phyloP scores from a whole-genome alignment of 129 eudicot genomes.

The Lactuca saligna region DNA sequence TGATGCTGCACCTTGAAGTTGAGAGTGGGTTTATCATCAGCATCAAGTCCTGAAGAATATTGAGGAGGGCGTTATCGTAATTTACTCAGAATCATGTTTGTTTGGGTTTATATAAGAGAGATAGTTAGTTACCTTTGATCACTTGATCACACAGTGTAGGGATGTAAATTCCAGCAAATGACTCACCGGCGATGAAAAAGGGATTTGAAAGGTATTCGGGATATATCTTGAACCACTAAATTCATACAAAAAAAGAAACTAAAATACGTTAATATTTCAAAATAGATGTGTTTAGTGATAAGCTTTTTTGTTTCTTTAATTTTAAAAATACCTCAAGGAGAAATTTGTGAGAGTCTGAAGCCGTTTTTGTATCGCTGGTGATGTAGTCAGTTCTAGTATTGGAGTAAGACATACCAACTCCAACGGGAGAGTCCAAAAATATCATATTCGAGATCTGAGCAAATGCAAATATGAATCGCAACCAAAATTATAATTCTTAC shows the following conservation, averaged over 20 bases:
- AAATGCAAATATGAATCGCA: not conserved
- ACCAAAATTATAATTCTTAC: too few relatives aligned
- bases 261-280: not conserved
- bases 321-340: slow-evolving; percentile 74
- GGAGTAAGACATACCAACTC: slow-evolving; percentile 92
- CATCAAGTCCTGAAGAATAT: slow-evolving; percentile 70
- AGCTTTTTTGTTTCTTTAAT: slow-evolving; percentile 2
- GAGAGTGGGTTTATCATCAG: slow-evolving; percentile 67
- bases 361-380: slow-evolving; percentile 74
- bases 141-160: slow-evolving; percentile 86
- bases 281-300: not conserved
- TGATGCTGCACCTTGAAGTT: slow-evolving; percentile 67
- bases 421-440: slow-evolving; percentile 95
- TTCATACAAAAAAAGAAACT: slow-evolving; percentile 15
- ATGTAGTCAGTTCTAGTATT: slow-evolving; percentile 57
- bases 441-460: slow-evolving; percentile 72
- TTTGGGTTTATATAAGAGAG: slow-evolving; percentile 1
- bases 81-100: slow-evolving; percentile 9
- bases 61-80: slow-evolving; percentile 1
- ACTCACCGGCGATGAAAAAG: slow-evolving; percentile 85
- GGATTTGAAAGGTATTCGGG: slow-evolving; percentile 77
- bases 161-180: slow-evolving; percentile 94
- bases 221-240: slow-evolving; percentile 90
- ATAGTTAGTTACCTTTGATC: slow-evolving; percentile 64
- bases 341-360: slow-evolving; percentile 77